These are phyloP conservation scores for Geranium incanum DNA, from an alignment of 441 rosid species.

Conservation along the genomic window DNA sequence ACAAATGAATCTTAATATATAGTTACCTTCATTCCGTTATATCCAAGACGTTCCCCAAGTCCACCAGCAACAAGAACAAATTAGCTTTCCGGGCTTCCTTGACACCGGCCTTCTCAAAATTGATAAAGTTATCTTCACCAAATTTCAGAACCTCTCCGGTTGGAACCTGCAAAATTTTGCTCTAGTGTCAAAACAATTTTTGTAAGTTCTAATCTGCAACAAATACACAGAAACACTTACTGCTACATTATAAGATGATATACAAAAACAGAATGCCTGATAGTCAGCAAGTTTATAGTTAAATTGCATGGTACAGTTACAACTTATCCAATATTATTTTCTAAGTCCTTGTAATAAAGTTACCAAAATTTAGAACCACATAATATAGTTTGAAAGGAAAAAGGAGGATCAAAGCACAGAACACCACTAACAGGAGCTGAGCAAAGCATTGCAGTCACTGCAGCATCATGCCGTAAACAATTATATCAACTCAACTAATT, in stretches of 20 bases:
- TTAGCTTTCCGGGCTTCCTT: conserved; percentile 71
- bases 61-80: conserved; percentile 99
- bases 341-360: not conserved
- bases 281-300: not conserved
- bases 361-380: not conserved
- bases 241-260: not conserved
- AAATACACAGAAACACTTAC: not conserved
- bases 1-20: not conserved
- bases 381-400: no score
- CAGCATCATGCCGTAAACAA: no score
- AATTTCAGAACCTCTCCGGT: conserved; percentile 67
- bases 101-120: conserved; percentile 71
- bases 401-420: no score
- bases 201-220: not conserved
- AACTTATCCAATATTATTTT: not conserved
- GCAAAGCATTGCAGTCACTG: no score
- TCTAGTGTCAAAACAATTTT: not conserved
- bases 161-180: conserved; percentile 54
- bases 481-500: no score
- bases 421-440: no score
- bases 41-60: conserved; percentile 96
- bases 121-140: conserved; percentile 61
- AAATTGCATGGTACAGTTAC: not conserved
- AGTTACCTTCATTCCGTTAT: conserved; percentile 88
- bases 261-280: not conserved